Percentiles rank a stretch among this genome's conserved stretches.
Conservation (phyloP, 805 yeast species). For the Saccharomycopsis malanga region DNA sequence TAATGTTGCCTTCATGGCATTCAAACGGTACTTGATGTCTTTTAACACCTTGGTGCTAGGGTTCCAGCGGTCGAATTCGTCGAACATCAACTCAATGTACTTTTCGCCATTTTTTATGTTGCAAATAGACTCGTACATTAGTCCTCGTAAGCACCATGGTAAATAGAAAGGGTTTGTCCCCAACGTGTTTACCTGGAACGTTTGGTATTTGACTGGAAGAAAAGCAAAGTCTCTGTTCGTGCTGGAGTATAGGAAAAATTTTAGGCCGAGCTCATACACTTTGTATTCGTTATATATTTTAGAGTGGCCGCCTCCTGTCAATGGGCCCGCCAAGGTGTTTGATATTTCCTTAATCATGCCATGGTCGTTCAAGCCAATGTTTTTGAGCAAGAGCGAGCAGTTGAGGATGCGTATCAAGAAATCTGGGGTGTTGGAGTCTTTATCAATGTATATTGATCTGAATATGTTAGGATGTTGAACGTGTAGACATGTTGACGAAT, state of each 20-base stretch:
- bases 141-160: conserved; percentile 90
- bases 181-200: conserved; percentile 55
- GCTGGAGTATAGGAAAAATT: conserved; percentile 63
- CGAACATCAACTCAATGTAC: conserved; percentile 54
- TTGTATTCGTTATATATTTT: conserved; percentile 76
- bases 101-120: conserved; percentile 40
- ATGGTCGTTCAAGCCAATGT: conserved; percentile 76
- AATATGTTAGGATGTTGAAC: conserved; percentile 83
- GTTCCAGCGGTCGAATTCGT: conserved; percentile 76
- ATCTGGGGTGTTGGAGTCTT: conserved; percentile 66
- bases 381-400: conserved; percentile 65
- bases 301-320: conserved; percentile 95
- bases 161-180: conserved; percentile 77
- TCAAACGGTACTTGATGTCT: conserved; percentile 74
- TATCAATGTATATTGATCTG: conserved; percentile 85
- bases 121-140: conserved; percentile 56
- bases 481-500: conserved; percentile 79
- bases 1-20: conserved; percentile 36
- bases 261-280: conserved; percentile 76
- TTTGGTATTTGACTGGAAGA: conserved; percentile 27
- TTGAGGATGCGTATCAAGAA: conserved; percentile 72
- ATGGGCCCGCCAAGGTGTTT: conserved; percentile 72
- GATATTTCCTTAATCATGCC: conserved; percentile 83
- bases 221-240: conserved; percentile 23
- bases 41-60: conserved; percentile 78